Percentiles rank a stretch among this genome's conserved stretches.
Evolutionary conservation across 768 basidiomycete species (phyloP).

Genomic region (Suillus bovinus): DNA sequence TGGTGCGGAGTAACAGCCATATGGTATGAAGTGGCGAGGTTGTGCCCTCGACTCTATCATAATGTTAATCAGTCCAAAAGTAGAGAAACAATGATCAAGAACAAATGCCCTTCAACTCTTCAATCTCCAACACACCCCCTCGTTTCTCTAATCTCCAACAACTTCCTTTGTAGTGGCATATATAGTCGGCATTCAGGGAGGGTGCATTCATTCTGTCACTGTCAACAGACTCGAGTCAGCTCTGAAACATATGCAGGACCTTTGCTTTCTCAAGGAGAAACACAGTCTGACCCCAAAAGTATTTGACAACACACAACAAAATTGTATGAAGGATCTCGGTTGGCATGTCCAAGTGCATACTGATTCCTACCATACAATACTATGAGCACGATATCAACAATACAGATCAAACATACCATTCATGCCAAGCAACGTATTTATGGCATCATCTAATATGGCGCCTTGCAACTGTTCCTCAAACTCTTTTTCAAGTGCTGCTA

Average conservation of each 20-base stretch:
- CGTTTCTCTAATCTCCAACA: too few species aligned
- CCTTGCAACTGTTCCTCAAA: conserved; percentile 4
- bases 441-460: not conserved
- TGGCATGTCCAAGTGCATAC: conserved; percentile 33
- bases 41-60: too few species aligned
- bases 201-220: conserved; percentile 24
- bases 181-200: conserved; percentile 28
- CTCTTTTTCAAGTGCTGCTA: conserved; percentile 4
- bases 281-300: conserved; percentile 25
- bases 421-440: conserved; percentile 11
- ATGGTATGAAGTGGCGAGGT: too few species aligned
- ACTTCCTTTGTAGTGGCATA: conserved; percentile 32
- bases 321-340: conserved; percentile 32
- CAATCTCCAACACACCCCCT: too few species aligned
- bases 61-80: too few species aligned
- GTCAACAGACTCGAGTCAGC: conserved; percentile 23
- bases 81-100: too few species aligned
- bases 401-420: not conserved
- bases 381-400: conserved; percentile 10
- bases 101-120: too few species aligned
- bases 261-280: conserved; percentile 22
- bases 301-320: conserved; percentile 34
- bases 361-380: conserved; percentile 20
- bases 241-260: conserved; percentile 20
- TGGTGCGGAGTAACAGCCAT: too few species aligned